Evolutionary conservation across 2,329 filamentous ascomycete genomes (phyloP).

Genomic region (Fusarium sp.): DNA sequence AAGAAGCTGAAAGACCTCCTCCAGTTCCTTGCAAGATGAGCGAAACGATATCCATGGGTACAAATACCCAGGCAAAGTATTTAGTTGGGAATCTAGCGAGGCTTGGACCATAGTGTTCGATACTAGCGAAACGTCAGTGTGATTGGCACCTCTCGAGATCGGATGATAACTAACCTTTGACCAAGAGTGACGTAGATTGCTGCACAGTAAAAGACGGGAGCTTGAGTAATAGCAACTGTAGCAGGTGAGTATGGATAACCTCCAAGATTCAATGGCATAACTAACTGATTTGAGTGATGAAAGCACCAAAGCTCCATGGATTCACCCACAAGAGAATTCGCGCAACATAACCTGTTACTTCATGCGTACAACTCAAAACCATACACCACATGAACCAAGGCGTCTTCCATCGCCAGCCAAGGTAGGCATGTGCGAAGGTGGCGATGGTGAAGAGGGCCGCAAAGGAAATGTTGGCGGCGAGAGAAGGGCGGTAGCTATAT

Average conservation of each 20-base stretch:
- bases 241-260: accelerated
- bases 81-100: conserved; percentile 50
- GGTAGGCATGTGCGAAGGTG: conserved; percentile 52
- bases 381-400: conserved; percentile 58
- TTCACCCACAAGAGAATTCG: conserved; percentile 65
- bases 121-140: conserved; percentile 26
- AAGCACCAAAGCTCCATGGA: conserved; percentile 65
- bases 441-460: conserved; percentile 56
- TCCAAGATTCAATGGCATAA: accelerated
- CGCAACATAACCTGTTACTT: conserved; percentile 68
- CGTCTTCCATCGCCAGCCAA: conserved; percentile 54
- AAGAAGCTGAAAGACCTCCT: conserved; percentile 56
- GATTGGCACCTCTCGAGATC: accelerated
- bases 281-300: conserved; percentile 66
- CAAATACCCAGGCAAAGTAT: conserved; percentile 53
- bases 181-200: conserved; percentile 45
- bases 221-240: conserved; percentile 56
- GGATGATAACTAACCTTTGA: background rate
- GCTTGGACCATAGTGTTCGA: conserved; percentile 47
- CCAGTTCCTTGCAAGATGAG: conserved; percentile 63
- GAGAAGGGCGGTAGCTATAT: conserved; percentile 56
- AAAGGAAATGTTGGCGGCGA: conserved; percentile 54
- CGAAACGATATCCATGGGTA: conserved; percentile 62
- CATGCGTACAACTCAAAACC: conserved; percentile 62
- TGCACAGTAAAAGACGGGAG: conserved; percentile 52